Conservation (phyloP, 1,139 yeast species). For the Scheffersomyces titani region DNA sequence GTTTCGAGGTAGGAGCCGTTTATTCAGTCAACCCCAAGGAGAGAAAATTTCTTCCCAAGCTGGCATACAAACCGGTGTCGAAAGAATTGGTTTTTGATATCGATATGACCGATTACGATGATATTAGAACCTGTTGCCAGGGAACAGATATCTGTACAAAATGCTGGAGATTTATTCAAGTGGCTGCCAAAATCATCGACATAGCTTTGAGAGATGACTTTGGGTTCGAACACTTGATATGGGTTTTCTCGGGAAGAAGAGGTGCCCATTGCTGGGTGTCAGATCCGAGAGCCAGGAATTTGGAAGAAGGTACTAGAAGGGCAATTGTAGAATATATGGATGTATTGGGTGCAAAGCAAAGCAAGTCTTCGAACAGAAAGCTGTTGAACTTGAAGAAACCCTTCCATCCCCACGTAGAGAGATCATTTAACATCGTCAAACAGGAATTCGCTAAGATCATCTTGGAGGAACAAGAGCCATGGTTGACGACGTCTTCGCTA, state of each 20-base stretch:
- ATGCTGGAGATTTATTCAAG: slow-evolving; percentile 94
- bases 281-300: slow-evolving; percentile 73
- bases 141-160: slow-evolving; percentile 82
- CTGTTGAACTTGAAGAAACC: slow-evolving; percentile 69
- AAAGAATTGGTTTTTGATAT: slow-evolving; percentile 95
- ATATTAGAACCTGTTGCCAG: slow-evolving; percentile 87
- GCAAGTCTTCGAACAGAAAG: slow-evolving; percentile 36
- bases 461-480: slow-evolving; percentile 83
- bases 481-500: slow-evolving; percentile 37
- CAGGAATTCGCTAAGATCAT: slow-evolving; percentile 65
- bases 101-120: slow-evolving; percentile 96
- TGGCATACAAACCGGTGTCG: slow-evolving; percentile 74
- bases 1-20: slow-evolving; percentile 95
- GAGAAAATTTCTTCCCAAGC: slow-evolving; percentile 75
- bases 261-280: slow-evolving; percentile 99
- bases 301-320: slow-evolving; percentile 73
- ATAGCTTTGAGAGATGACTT: slow-evolving; percentile 78
- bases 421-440: slow-evolving; percentile 71
- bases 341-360: slow-evolving; percentile 58
- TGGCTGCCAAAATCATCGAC: slow-evolving; percentile 79
- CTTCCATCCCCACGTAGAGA: slow-evolving; percentile 81
- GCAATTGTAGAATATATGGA: slow-evolving; percentile 84
- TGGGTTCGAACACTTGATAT: slow-evolving; percentile 80
- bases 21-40: slow-evolving; percentile 86
- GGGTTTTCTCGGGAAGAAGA: slow-evolving; percentile 99